These are phyloP conservation scores for Monotropa hypopitys DNA, from an alignment of 179 eudicot genomes.

Conservation along the genomic window DNA sequence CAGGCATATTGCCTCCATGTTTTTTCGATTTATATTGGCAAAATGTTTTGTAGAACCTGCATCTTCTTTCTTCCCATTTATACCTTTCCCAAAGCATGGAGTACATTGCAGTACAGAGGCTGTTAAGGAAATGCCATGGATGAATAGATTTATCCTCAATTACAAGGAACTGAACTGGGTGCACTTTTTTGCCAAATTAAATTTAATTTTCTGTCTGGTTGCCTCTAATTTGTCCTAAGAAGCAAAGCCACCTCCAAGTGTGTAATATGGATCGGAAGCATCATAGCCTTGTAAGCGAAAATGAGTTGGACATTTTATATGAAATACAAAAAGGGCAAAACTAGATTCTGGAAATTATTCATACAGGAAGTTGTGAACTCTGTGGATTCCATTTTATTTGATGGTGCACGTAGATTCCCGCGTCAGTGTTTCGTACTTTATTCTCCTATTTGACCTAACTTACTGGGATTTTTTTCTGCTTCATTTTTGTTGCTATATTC, in stretches of 20 bases:
- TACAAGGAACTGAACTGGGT: neutral
- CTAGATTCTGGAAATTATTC: neutral
- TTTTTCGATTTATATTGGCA: neutral
- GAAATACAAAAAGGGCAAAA: constrained; percentile 3
- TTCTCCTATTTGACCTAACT: neutral
- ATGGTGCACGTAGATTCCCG: neutral
- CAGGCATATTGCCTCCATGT: neutral
- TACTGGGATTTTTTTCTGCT: too few relatives aligned
- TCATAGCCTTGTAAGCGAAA: neutral
- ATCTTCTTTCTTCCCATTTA: neutral
- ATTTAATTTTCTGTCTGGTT: neutral
- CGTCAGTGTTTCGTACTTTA: neutral
- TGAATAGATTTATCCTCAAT: neutral
- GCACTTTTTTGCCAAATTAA: neutral
- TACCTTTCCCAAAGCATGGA: neutral
- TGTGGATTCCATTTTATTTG: neutral
- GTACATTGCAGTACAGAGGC: neutral
- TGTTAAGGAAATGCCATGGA: neutral
- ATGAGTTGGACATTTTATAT: neutral
- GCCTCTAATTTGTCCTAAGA: neutral
- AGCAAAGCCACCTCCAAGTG: neutral
- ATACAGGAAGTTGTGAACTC: neutral
- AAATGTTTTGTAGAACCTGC: neutral
- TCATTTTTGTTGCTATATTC: neutral
- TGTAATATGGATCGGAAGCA: neutral